phyloP scores from a whole-genome alignment of 2,329 filamentous ascomycete species.

The Trichoderma koningiopsis region DNA sequence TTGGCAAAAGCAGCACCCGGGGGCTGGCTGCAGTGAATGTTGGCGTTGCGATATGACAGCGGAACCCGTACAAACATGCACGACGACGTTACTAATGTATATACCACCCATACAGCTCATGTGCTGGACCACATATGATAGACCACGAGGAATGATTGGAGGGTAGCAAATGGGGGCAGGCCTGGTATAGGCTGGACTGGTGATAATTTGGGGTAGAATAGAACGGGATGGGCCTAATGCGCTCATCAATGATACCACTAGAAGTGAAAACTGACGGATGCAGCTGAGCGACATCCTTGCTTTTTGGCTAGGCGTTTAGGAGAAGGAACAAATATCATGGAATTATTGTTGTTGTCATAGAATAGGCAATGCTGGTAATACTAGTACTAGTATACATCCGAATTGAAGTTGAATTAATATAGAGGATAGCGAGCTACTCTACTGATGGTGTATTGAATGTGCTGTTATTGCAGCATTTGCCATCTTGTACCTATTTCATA shows the following conservation, averaged over 20 bases:
- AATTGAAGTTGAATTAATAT: background rate
- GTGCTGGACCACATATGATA: constrained; percentile 26
- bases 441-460: background rate
- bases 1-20: constrained; percentile 34
- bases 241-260: constrained; percentile 10
- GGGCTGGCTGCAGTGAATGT: constrained; percentile 31
- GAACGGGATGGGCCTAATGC: constrained; percentile 7
- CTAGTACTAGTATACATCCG: background rate
- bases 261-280: constrained; percentile 18
- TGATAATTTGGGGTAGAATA: background rate
- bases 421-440: background rate
- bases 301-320: background rate
- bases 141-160: constrained; percentile 17
- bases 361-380: background rate
- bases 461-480: background rate
- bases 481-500: background rate
- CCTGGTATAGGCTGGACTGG: constrained; percentile 15
- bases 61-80: constrained; percentile 18
- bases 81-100: constrained; percentile 24
- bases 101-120: constrained; percentile 17
- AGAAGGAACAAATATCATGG: background rate
- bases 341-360: background rate
- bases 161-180: constrained; percentile 15
- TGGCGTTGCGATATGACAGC: constrained; percentile 37
- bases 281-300: constrained; percentile 11